Evolutionary conservation across 495 filamentous ascomycete genomes (phyloP), one percentile per base, ranked within the genome.

Genomic region (Aspergillus wentii): DNA sequence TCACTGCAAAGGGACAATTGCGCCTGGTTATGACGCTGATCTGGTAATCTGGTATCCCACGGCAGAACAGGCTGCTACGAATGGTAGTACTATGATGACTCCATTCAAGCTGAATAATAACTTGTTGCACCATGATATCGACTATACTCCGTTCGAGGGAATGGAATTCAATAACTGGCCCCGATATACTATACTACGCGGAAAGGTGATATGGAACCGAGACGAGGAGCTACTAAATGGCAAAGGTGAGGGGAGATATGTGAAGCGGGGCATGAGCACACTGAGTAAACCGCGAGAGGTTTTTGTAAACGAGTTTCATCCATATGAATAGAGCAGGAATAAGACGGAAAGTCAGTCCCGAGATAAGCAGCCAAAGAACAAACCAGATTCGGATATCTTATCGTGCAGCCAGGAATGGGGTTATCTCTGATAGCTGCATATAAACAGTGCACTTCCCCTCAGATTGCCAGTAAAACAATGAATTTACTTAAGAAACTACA

Each of bases 111-210:
- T 80, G 18, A 72, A 38, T 22, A 75, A 82, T 31, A 52, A 54
- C 8, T 69, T 72, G 53, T 51, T 83, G 40, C 76, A 81, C 46
- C 77, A 80, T 40, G 63, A 72, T 44, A 68, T 72, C 3, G 77
- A 83, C 43, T 79, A 80, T 44, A 80, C 76, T 17, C 76, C 76
- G 1, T 83, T 69, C 43, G 79, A 82, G 55, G 76, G 76, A 2
- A 64, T 66, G 43, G 51, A 46, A 20, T 48, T 81, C 23, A 56
- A 57, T 20, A 75, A 80, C 29, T 83, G 78, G 78, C 78, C 76
- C 13, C 59, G 76, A 27, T 81, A 75, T 48, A 81, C 76, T 5
- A 59, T 82, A 10, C 44, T 83, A 11, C 61, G 77, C 16, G 77
- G 78, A 2, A 56, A 74, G 40, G 66, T 80, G 2, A 67, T 80